These are phyloP conservation scores for Thielaviopsis euricoi DNA, from an alignment of 2,329 filamentous ascomycete species.

Conservation along the genomic window DNA sequence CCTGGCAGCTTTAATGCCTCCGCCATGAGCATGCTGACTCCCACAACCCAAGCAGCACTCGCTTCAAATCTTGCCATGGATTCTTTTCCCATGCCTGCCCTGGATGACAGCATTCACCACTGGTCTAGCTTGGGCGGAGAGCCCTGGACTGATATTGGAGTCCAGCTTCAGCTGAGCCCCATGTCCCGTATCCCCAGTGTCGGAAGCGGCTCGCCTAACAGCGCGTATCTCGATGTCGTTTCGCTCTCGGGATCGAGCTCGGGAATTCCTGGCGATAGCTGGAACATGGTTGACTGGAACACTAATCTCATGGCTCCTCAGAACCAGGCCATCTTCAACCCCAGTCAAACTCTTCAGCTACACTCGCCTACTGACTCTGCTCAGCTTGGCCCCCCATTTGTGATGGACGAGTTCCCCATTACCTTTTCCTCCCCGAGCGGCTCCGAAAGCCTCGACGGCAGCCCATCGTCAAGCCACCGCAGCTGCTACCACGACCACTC, in stretches of 20 bases:
- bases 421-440: slow-evolving; percentile 58
- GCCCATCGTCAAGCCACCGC: slow-evolving; percentile 30
- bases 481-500: slow-evolving; percentile 45
- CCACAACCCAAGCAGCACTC: slow-evolving; percentile 45
- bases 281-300: slow-evolving; percentile 58
- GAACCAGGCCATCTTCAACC: slow-evolving; percentile 69
- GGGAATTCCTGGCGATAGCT: slow-evolving; percentile 49
- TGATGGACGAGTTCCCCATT: slow-evolving; percentile 59
- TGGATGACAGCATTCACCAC: slow-evolving; percentile 38
- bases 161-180: slow-evolving; percentile 36
- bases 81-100: slow-evolving; percentile 42
- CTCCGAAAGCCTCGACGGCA: slow-evolving; percentile 45
- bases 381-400: slow-evolving; percentile 49
- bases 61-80: slow-evolving; percentile 41
- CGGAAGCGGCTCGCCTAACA: slow-evolving; percentile 29
- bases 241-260: slow-evolving; percentile 60
- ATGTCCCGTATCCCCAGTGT: slow-evolving; percentile 25
- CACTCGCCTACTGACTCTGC: slow-evolving; percentile 59
- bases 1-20: slow-evolving; percentile 35
- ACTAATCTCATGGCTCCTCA: slow-evolving; percentile 19
- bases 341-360: slow-evolving; percentile 75
- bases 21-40: slow-evolving; percentile 43
- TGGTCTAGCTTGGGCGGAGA: slow-evolving; percentile 48
- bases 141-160: slow-evolving; percentile 67
- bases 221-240: slow-evolving; percentile 62